Evolutionary conservation across 345 rosid genomes (phyloP), one percentile per base, ranked within the genome.

Genomic region (Adansonia digitata): DNA sequence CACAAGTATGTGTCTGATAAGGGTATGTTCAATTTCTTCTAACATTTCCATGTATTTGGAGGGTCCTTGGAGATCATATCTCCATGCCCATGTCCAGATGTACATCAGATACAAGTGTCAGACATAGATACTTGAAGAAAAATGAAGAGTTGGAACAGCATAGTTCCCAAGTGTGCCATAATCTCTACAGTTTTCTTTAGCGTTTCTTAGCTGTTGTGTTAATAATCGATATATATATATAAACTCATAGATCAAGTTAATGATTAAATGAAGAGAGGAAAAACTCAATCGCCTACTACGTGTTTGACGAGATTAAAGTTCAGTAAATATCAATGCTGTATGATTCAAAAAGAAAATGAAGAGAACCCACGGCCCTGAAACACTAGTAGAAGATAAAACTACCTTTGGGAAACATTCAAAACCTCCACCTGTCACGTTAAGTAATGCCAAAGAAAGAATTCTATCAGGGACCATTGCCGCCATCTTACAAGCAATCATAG

Each of bases 371-470:
- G 0, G 40, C 24, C 12, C 0, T 31, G 22, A 61, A 61, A 61
- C 67, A 62, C 12, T 34, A 45, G 40, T 15, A 67, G 20, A 43
- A 45, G 55, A 45, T 55, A n/a, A 57, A 55, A 69, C 68, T 95
- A 93, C 99, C 99, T 88, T 93, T 0, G 99, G 99, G 49, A 89
- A 82, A 80, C 99, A 93, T 77, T 95, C 84, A 52, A 88, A 93
- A 61, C 99, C 99, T 64, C 99, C 99, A 69, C 99, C 99, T 2
- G 99, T 95, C 8, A 93, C 99, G 76, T 92, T 95, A 69, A 95
- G 93, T 64, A 95, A 80, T 1, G 98, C 99, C 78, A 95, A 76
- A 49, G 99, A 93, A 56, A 88, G 77, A 80, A 95, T 84, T 76
- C 99, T 86, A 15, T 84, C 79, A 0, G 99, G 99, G 69, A 79